Evolutionary conservation across 139 green algal species (phyloP), one percentile per base, ranked within the genome.

Genomic region (Pleodorina starrii): DNA sequence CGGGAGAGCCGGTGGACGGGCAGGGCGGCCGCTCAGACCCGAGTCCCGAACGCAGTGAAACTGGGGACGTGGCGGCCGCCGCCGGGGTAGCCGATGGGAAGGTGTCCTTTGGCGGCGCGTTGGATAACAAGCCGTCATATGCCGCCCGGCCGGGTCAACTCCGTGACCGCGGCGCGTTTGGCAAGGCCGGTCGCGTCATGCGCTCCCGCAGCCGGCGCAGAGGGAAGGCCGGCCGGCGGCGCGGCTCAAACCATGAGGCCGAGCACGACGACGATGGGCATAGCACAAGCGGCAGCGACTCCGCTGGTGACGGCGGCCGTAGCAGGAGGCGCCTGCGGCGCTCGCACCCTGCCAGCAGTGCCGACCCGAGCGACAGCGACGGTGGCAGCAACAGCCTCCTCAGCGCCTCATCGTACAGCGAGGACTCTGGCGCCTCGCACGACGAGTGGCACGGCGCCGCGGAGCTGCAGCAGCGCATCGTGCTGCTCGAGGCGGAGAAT

Each of bases 401-500:
- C 68, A 76, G 43, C 48, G 3, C 36, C 50, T 46, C 76, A 5
- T n/a, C 32, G 12, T 60, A 69, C 10, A 48, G 35, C n/a, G 46
- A 48, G 17, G 27, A 46, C 36, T 35, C 27, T 5, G 50, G 51
- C 81, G 44, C 43, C 27, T 43, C 35, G 3, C 12, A 17, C 4
- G 40, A 76, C 40, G 81, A 50, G n/a, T 86, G 79, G 79, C 36
- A 38, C 11, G 29, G 57, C 40, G 32, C 57, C 40, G 57, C 40
- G 79, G 27, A 35, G 81, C 59, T 87, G 81, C 63, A 78, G 60
- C 32, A 88, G 43, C 82, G 82, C 35, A 36, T 79, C 25, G 46
- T 80, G 63, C 82, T 88, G 66, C 60, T 88, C 43, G 82, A 88
- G 60, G 82, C 82, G 9, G 82, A 88, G 44, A 88, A 88, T 44